Evolutionary conservation across 2,329 filamentous ascomycete genomes (phyloP).

Genomic region (Cryphonectria radicalis): DNA sequence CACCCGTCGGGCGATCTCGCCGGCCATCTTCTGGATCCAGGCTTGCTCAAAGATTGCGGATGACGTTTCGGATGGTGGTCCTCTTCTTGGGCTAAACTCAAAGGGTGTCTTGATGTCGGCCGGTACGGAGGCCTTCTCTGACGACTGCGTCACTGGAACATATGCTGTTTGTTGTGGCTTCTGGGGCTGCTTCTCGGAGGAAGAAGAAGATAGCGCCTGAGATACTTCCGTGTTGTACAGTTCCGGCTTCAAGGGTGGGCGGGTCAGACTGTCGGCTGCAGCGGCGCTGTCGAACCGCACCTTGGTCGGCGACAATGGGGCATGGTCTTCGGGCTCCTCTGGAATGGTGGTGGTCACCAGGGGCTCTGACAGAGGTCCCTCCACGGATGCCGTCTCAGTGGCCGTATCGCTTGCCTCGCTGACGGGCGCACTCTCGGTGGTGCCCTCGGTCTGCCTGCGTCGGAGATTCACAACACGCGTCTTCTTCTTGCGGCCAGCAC

Average conservation of each 20-base stretch:
- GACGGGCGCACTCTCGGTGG: constrained; percentile 44
- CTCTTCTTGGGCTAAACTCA: constrained; percentile 38
- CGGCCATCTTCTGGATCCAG: constrained; percentile 92
- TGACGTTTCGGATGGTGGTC: constrained; percentile 52
- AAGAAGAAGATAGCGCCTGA: constrained; percentile 31
- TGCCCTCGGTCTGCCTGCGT: constrained; percentile 58
- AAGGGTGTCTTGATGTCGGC: constrained; percentile 39
- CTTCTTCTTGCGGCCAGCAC: constrained; percentile 76
- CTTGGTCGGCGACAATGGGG: constrained; percentile 40
- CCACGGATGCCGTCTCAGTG: constrained; percentile 60
- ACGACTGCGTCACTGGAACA: constrained; percentile 27
- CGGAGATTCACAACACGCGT: constrained; percentile 81
- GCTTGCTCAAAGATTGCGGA: constrained; percentile 75
- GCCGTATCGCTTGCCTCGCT: constrained; percentile 52
- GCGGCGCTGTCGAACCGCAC: constrained; percentile 46
- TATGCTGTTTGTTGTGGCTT: constrained; percentile 8
- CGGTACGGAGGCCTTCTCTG: constrained; percentile 36
- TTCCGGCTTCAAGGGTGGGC: constrained; percentile 41
- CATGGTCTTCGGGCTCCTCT: constrained; percentile 62
- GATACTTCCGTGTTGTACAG: constrained; percentile 37
- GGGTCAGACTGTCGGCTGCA: constrained; percentile 37
- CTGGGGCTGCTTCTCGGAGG: constrained; percentile 29
- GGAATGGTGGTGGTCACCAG: constrained; percentile 60
- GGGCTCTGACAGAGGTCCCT: constrained; percentile 65
- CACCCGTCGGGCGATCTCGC: constrained; percentile 85